Evolutionary conservation across 441 rosid species (phyloP), one percentile per base, ranked within the genome.

Genomic region (Erodium trifolium): DNA sequence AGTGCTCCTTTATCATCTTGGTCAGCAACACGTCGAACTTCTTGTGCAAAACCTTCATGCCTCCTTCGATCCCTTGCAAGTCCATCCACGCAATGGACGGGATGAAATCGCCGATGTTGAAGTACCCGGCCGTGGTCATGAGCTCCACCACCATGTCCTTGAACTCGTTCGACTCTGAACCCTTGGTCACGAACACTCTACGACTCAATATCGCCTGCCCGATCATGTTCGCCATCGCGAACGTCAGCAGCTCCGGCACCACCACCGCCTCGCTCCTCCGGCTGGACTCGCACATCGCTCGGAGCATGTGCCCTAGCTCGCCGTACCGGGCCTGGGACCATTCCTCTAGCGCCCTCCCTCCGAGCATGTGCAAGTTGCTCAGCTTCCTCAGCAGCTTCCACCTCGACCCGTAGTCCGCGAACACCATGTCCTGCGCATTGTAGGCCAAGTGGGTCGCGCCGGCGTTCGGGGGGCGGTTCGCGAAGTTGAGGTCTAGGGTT

Each of bases 71-170:
- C 62, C 92, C 85, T 70, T 87, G 90, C 63, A 87, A 71, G 76
- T 87, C 92, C 88, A 87, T 75, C 92, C 90, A 87, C 0, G 80
- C 82, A 19, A 87, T 75, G 2, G 86, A 78, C 3, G 90, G 92
- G n/a, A 87, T 79, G 47, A 84, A 87, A 53, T 87, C 90, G 0
- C 92, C 90, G 39, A 86, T 75, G 17, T 86, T 87, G 71, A 86
- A 86, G 39, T 14, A 9, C 1, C 92, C 92, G 0, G 90, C 90
- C 0, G 78, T 63, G 0, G 87, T 86, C 90, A 87, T 87, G 12
- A 86, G 84, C 76, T 87, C 92, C 73, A 85, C 90, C 68, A 87
- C 92, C 88, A 87, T 85, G 67, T 84, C 87, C 27, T 81, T 85
- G 66, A 85, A 85, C 78, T 84, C 86, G 5, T 85, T 81, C 1